Conservation (phyloP, 2,329 filamentous ascomycete genomes). For the Colletotrichum tropicicola region DNA sequence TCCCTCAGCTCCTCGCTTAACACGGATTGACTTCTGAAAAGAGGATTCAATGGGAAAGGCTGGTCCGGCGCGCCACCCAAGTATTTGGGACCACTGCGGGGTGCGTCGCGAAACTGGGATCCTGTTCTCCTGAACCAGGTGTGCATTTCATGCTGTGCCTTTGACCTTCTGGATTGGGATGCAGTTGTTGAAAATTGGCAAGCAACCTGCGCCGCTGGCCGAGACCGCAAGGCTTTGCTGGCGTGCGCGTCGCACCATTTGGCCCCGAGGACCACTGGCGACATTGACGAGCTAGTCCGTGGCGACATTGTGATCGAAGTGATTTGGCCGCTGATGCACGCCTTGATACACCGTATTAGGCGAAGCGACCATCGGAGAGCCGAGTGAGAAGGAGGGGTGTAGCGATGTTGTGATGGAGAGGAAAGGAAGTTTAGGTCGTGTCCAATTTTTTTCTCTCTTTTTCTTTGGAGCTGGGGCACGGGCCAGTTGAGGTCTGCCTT, state of each 20-base stretch:
- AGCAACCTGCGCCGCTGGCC: slow-evolving; percentile 2
- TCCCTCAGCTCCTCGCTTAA: slow-evolving; percentile 78
- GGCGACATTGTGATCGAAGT: slow-evolving; percentile 15
- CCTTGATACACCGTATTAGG: slow-evolving; percentile 9
- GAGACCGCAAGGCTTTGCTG: slow-evolving; percentile 1
- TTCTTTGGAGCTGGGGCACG: slow-evolving; percentile 16
- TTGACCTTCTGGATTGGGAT: slow-evolving; percentile 47
- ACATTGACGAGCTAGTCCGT: slow-evolving; percentile 20
- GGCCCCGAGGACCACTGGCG: slow-evolving; percentile 17
- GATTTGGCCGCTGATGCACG: slow-evolving; percentile 15
- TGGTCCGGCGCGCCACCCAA: slow-evolving; percentile 48
- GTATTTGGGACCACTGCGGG: slow-evolving; percentile 42
- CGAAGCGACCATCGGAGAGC: slow-evolving; percentile 13
- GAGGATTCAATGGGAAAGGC: slow-evolving; percentile 79
- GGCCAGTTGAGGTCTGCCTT: background rate
- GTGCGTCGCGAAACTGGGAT: slow-evolving; percentile 26
- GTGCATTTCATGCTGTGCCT: slow-evolving; percentile 47
- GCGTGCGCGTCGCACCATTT: slow-evolving; percentile 20
- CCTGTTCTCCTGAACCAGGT: slow-evolving; percentile 41
- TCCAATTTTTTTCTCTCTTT: slow-evolving; percentile 12
- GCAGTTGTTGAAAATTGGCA: slow-evolving; percentile 51
- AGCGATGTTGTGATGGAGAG: background rate
- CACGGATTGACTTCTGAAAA: slow-evolving; percentile 77
- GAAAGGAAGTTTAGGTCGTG: background rate
- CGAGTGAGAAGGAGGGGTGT: background rate